Percentiles rank a stretch among this genome's conserved stretches.
phyloP scores from a whole-genome alignment of 2,329 filamentous ascomycete species.

The Hymenoscyphus salicellus region DNA sequence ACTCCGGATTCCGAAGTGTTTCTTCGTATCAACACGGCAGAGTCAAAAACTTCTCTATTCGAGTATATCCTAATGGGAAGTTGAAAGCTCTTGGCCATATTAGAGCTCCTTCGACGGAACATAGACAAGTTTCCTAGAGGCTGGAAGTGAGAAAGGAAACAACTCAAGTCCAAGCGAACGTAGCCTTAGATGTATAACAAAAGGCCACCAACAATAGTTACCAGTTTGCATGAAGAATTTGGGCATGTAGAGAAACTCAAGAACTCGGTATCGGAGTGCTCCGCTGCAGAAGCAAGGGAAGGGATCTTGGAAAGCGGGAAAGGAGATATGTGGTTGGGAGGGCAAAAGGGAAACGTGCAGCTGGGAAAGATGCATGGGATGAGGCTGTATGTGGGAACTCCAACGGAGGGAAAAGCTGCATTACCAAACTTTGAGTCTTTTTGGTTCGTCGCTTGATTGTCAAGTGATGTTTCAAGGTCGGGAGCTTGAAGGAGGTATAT shows the following conservation, averaged over 20 bases:
- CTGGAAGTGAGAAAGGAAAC: background rate
- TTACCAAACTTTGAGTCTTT: background rate
- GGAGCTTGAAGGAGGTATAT: background rate
- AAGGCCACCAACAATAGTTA: background rate
- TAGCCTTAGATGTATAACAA: background rate
- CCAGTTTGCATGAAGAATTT: too few relatives aligned
- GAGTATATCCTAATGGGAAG: background rate
- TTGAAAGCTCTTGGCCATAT: background rate
- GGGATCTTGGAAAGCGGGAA: background rate
- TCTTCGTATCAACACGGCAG: background rate
- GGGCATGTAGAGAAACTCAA: background rate
- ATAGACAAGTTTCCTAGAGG: background rate
- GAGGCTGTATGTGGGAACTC: background rate
- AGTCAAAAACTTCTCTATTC: background rate
- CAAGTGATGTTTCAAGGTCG: background rate
- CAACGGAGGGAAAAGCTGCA: too few relatives aligned
- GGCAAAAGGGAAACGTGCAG: background rate
- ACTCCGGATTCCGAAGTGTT: background rate
- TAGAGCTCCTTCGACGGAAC: background rate
- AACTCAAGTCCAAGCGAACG: background rate
- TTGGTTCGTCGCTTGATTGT: background rate
- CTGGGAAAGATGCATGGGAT: slow-evolving; percentile 1
- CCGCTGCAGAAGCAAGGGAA: background rate
- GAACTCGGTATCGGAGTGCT: background rate
- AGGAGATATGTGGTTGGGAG: background rate